A percentile compares a stretch with the other conserved stretches of the same genome.
Evolutionary conservation across 1,139 yeast genomes (phyloP).

Genomic region (Geotrichum histeridarum): DNA sequence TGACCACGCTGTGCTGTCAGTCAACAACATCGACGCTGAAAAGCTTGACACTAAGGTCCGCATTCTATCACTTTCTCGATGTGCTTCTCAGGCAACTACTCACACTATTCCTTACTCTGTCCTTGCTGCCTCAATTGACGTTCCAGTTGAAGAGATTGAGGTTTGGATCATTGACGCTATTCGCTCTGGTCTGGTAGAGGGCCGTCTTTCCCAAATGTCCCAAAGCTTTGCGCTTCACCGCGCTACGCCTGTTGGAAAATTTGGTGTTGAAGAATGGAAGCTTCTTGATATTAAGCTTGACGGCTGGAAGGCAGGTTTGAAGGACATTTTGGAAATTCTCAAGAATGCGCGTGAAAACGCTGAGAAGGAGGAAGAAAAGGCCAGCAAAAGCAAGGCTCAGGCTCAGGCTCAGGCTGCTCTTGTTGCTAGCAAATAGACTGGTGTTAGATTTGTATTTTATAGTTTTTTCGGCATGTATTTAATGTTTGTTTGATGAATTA

Average conservation of each 20-base stretch:
- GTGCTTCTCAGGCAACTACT: constrained; percentile 27
- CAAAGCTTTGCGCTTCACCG: constrained; percentile 39
- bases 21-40: constrained; percentile 26
- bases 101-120: constrained; percentile 35
- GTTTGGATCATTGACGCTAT: constrained; percentile 42
- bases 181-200: constrained; percentile 42
- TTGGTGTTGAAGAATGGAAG: constrained; percentile 41
- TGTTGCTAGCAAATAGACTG: constrained; percentile 1
- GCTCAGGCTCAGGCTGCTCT: background rate
- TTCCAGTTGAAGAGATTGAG: constrained; percentile 39
- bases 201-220: constrained; percentile 42
- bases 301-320: constrained; percentile 39
- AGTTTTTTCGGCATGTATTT: constrained; percentile 5
- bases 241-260: constrained; percentile 38
- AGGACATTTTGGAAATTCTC: constrained; percentile 36
- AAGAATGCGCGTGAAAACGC: constrained; percentile 34
- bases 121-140: constrained; percentile 35
- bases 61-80: constrained; percentile 29
- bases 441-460: constrained; percentile 7
- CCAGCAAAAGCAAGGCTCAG: constrained; percentile 7
- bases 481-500: constrained; percentile 2
- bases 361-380: constrained; percentile 26
- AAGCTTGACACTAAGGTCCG: constrained; percentile 30
- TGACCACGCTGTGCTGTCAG: constrained; percentile 21
- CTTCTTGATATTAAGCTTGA: constrained; percentile 35